Evolutionary conservation across 1,139 yeast genomes (phyloP), one percentile per base, ranked within the genome.

Genomic region (Nakaseomyces bracarensis): DNA sequence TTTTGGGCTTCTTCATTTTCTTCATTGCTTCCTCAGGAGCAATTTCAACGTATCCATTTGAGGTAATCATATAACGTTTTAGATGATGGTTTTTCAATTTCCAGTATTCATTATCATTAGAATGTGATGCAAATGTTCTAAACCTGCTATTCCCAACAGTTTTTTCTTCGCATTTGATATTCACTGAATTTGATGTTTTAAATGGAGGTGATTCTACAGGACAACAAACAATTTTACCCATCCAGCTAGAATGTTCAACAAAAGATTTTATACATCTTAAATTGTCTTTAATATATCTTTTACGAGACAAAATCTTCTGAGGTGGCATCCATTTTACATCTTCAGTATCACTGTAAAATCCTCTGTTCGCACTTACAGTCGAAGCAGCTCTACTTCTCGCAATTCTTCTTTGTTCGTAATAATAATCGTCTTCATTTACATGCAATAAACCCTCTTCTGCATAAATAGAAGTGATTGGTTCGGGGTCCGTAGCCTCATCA

Each of bases 231-330:
- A 65, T 56, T 49, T 68, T 72, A 20, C 75, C 73, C 21, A 72
- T 64, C 82, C 82, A 77, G 8, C 69, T 53, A 34, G 75, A 79
- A 39, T 75, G 77, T 49, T 66, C 66, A 2, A 71, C 64, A 40
- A 77, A 63, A 5, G 80, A 75, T 50, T 70, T 74, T 36, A 77
- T 74, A 49, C 83, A 77, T 39, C 81, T 67, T 28, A 77, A 58
- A 28, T 81, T 74, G 55, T 75, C 77, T 39, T 75, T 66, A 44
- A 72, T 66, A 49, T 65, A 67, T 47, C 72, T 72, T 40, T 72
- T 64, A 47, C 69, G 64, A 33, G 73, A 66, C 39, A 63, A 64
- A 13, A 57, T 46, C 48, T 69, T 70, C 13, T 61, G 62, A 11
- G 63, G 60, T 2, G 82, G 81, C 13, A 54, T 55, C 82, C 82